Percentiles rank a stretch among this genome's conserved stretches.
These are phyloP conservation scores for Phytophthora pini DNA, from an alignment of 352 stramenopile species.

Conservation along the genomic window DNA sequence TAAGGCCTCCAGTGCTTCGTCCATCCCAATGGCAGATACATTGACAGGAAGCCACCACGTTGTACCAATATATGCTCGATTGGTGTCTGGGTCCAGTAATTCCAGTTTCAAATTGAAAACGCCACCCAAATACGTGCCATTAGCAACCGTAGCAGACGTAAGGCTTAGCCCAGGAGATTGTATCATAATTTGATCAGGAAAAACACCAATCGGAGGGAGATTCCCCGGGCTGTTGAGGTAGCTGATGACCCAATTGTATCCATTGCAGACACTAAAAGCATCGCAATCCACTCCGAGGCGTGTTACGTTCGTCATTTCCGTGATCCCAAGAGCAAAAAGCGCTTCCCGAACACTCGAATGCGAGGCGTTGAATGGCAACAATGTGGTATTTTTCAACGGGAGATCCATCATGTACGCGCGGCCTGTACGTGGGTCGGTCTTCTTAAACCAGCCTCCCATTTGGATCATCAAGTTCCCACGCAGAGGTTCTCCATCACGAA, in stretches of 20 bases:
- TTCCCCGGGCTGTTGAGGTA: conserved; percentile 71
- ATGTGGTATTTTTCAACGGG: conserved; percentile 47
- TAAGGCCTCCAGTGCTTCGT: conserved; percentile 75
- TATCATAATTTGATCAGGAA: conserved; percentile 41
- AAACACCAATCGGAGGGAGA: conserved; percentile 62
- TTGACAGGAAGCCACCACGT: conserved; percentile 81
- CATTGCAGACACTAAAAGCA: conserved; percentile 62
- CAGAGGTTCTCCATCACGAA: conserved; percentile 61
- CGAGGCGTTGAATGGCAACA: conserved; percentile 49
- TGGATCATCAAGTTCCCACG: conserved; percentile 54
- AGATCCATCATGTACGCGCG: conserved; percentile 56
- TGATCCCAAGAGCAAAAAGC: conserved; percentile 50
- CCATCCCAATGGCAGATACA: conserved; percentile 71
- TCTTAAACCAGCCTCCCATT: conserved; percentile 70
- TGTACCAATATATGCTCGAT: conserved; percentile 41
- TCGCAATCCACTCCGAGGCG: conserved; percentile 59
- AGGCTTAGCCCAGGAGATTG: conserved; percentile 35
- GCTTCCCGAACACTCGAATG: conserved; percentile 34
- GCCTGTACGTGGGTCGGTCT: conserved; percentile 43
- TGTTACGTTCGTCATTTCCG: conserved; percentile 43
- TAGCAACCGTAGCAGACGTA: conserved; percentile 52
- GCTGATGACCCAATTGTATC: conserved; percentile 74
- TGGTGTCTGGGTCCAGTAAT: conserved; percentile 52
- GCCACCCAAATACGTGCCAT: conserved; percentile 78
- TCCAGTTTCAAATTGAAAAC: conserved; percentile 64